Evolutionary conservation across 352 stramenopile genomes (phyloP), one percentile per base, ranked within the genome.

Genomic region (Phytopythium sindhum): DNA sequence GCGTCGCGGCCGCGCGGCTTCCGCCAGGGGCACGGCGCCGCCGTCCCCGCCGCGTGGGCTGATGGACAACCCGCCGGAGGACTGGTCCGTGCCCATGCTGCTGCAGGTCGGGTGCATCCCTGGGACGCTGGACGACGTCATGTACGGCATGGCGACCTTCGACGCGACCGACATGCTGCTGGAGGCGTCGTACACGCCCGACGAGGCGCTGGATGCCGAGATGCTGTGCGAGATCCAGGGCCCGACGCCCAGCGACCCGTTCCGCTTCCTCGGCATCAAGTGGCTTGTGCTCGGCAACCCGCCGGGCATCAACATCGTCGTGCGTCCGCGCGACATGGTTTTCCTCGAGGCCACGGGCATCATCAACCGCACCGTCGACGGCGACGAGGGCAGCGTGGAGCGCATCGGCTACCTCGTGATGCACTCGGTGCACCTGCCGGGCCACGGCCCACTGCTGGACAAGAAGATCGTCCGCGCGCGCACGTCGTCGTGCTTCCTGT

Each of bases 401-500:
- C 68, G 73, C 29, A 72, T 86, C 35, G 79, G 79, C 23, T 88
- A 85, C 50, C 69, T 84, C 55, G 57, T 88, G 48, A 65, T 86
- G 73, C 75, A 84, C 48, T 81, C 77, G 7, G 77, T 75, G 15
- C 66, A 78, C 19, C 53, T 88, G 19, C 54, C 65, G 6, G 65
- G 66, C 23, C 78, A 71, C 63, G 60, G 61, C 19, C 65, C 72
- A 29, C 62, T 89, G 17, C 56, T 68, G 4, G 65, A 80, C 39
- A 56, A 63, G 48, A 69, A 75, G 57, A 67, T 81, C 29, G 54
- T 82, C 8, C 76, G 74, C 24, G 73, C 55, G 21, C 64, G 70
- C 12, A 57, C 80, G 8, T 80, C 73, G 42, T 75, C 64, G 26
- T 84, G 76, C 53, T 68, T 73, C 21, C 50, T 84, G 50, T 84